These are phyloP conservation scores for Arbutus unedo DNA, from an alignment of 148 eudicot species.

Conservation along the genomic window DNA sequence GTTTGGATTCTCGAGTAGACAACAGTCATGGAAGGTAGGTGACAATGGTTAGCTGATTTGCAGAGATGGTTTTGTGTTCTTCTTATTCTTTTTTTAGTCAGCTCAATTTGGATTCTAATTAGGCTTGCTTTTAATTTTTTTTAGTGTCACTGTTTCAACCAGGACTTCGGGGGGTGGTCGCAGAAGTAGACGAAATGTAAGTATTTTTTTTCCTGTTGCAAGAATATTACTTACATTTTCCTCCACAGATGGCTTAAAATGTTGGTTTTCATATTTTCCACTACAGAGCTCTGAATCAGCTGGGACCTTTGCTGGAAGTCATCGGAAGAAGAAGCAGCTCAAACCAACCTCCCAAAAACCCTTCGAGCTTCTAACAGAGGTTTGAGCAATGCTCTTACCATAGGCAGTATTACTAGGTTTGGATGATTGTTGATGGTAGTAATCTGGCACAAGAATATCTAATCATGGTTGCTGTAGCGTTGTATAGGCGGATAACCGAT, in stretches of 20 bases:
- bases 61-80: not conserved
- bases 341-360: slow-evolving; percentile 67
- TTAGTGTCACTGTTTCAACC: slow-evolving; percentile 42
- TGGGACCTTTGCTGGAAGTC: slow-evolving; percentile 52
- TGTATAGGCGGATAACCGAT: not conserved
- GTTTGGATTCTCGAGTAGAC: slow-evolving; percentile 49
- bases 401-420: not conserved
- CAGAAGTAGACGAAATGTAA: slow-evolving; percentile 69
- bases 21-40: slow-evolving; percentile 70
- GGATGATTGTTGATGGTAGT: not conserved
- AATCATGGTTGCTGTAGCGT: not conserved
- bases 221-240: not conserved
- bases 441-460: not conserved
- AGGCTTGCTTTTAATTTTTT: slow-evolving; percentile 19
- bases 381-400: slow-evolving; percentile 21
- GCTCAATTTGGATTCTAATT: slow-evolving; percentile 18
- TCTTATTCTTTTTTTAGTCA: not conserved
- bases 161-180: slow-evolving; percentile 54
- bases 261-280: not conserved
- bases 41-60: not conserved
- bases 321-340: slow-evolving; percentile 58
- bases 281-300: slow-evolving; percentile 63
- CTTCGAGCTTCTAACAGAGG: slow-evolving; percentile 92
- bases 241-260: not conserved
- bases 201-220: not conserved